Evolutionary conservation across 2,329 filamentous ascomycete species (phyloP).

Genomic region (Sclerotinia sclerotiorum): DNA sequence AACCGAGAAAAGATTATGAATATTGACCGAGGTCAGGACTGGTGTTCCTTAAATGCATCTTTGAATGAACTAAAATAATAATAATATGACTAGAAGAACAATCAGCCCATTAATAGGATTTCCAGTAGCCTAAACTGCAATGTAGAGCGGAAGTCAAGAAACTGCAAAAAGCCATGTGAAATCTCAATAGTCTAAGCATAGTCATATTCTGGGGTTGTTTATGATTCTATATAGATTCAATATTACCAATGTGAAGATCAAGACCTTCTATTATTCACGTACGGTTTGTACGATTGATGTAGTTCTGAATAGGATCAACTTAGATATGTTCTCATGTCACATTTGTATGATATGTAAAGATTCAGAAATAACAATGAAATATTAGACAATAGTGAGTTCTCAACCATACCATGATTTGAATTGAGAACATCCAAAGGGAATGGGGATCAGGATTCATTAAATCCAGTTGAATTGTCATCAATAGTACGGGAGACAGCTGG

Average conservation of each 20-base stretch:
- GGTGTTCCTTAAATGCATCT: background rate
- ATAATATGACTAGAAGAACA: background rate
- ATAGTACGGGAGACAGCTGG: background rate
- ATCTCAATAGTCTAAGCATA: too few relatives aligned
- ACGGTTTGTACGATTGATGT: background rate
- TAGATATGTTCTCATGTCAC: background rate
- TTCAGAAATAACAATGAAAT: background rate
- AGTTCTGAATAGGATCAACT: background rate
- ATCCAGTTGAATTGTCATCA: background rate
- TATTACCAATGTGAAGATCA: background rate
- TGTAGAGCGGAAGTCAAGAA: background rate
- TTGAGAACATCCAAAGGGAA: background rate
- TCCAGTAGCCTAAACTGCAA: background rate
- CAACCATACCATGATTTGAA: background rate
- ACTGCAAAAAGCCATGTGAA: background rate
- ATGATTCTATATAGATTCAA: background rate
- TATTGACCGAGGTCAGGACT: background rate
- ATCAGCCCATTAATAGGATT: background rate
- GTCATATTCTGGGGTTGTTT: background rate
- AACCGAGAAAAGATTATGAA: background rate
- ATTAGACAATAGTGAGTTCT: background rate
- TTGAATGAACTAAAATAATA: background rate
- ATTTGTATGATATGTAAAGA: background rate
- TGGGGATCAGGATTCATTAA: background rate
- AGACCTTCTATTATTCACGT: background rate